A percentile compares a stretch with the other conserved stretches of the same genome.
Evolutionary conservation across 257 asterid genomes (phyloP).

Genomic region (Solanum tarijense): DNA sequence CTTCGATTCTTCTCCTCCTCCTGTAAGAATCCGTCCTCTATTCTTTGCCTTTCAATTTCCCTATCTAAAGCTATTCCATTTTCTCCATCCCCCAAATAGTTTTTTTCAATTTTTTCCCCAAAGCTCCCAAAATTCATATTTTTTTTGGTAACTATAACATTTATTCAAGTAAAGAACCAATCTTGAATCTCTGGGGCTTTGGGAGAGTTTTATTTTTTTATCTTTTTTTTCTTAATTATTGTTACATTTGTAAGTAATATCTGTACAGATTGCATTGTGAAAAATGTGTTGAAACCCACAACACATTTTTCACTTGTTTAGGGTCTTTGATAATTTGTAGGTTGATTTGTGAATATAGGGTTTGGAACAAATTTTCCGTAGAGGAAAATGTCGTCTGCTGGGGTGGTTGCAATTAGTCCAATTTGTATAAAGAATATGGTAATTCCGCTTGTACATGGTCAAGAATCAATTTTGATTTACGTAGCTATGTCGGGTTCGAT

Average conservation of each 20-base stretch:
- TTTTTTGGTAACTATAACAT: not conserved
- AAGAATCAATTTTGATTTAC: slow-evolving; percentile 42
- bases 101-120: not conserved
- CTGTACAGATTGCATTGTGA: slow-evolving; percentile 4
- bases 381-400: slow-evolving; percentile 59
- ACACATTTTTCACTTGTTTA: not conserved
- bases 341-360: slow-evolving; percentile 15
- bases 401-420: slow-evolving; percentile 49
- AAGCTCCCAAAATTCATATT: not conserved
- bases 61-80: slow-evolving; percentile 3
- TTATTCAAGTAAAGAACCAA: slow-evolving; percentile 2
- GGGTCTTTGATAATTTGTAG: not conserved
- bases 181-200: slow-evolving; percentile 47
- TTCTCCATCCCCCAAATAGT: not conserved
- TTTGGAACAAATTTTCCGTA: not conserved
- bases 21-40: slow-evolving; percentile 16
- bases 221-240: not conserved
- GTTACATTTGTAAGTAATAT: slow-evolving; percentile 3
- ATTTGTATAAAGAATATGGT: slow-evolving; percentile 27
- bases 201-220: slow-evolving; percentile 5
- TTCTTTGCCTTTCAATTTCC: slow-evolving; percentile 1
- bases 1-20: slow-evolving; percentile 38
- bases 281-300: not conserved
- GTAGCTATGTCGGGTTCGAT: slow-evolving; percentile 52
- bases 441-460: slow-evolving; percentile 33